These are phyloP conservation scores for Euclidium syriacum DNA, from an alignment of 345 rosid genomes.

Conservation along the genomic window DNA sequence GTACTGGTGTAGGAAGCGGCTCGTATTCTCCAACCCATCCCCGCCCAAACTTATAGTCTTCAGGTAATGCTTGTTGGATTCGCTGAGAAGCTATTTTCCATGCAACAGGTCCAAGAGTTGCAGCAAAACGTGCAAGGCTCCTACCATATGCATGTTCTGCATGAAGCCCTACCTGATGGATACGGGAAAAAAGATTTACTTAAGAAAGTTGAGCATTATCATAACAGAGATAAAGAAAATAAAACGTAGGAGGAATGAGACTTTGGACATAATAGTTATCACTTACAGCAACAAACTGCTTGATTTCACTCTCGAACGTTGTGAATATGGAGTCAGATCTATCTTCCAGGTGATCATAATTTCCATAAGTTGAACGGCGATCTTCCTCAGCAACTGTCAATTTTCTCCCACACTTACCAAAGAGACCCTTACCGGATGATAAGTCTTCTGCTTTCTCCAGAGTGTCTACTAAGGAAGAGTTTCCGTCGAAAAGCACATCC, in stretches of 20 bases:
- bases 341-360: slow-evolving; percentile 38
- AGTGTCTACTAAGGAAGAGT: slow-evolving; percentile 40
- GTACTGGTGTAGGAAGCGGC: slow-evolving; percentile 80
- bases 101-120: slow-evolving; percentile 74
- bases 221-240: not conserved
- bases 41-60: slow-evolving; percentile 67
- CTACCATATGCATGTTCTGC: slow-evolving; percentile 79
- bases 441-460: slow-evolving; percentile 68
- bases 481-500: slow-evolving; percentile 47
- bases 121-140: slow-evolving; percentile 85
- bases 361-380: slow-evolving; percentile 54
- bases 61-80: slow-evolving; percentile 67
- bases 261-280: not conserved
- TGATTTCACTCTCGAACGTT: slow-evolving; percentile 72
- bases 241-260: not conserved
- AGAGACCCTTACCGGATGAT: slow-evolving; percentile 61
- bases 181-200: slow-evolving; percentile 10
- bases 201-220: slow-evolving; percentile 8
- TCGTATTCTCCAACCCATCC: slow-evolving; percentile 94
- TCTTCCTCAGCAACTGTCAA: slow-evolving; percentile 52
- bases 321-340: slow-evolving; percentile 67
- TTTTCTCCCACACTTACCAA: slow-evolving; percentile 53
- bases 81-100: slow-evolving; percentile 80
- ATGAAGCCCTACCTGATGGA: slow-evolving; percentile 75
- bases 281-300: slow-evolving; percentile 83